phyloP scores from a whole-genome alignment of 2,329 filamentous ascomycete species.

The Paraphoma sp. region DNA sequence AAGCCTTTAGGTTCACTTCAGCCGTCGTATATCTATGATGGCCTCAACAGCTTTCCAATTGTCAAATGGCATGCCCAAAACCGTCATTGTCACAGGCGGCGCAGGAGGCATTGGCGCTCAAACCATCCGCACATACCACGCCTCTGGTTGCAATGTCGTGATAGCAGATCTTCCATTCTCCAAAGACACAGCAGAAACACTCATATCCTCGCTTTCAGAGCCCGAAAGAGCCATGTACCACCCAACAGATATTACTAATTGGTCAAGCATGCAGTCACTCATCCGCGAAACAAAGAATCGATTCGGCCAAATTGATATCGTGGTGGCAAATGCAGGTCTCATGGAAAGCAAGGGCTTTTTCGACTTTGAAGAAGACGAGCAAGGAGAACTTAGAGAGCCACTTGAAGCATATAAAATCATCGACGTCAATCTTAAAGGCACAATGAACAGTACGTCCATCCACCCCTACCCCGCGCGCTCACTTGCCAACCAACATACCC shows the following conservation, averaged over 20 bases:
- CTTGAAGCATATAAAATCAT: slow-evolving; percentile 31
- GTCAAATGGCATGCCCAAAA: slow-evolving; percentile 37
- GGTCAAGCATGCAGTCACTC: slow-evolving; percentile 44
- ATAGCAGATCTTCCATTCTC: slow-evolving; percentile 45
- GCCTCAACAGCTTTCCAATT: slow-evolving; percentile 11
- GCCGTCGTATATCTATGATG: not conserved
- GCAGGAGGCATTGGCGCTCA: slow-evolving; percentile 52
- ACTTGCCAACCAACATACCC: not conserved
- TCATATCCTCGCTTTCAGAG: slow-evolving; percentile 38
- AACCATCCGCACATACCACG: slow-evolving; percentile 47
- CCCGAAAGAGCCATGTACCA: slow-evolving; percentile 43
- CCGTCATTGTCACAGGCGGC: slow-evolving; percentile 51
- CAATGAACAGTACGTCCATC: slow-evolving; percentile 50
- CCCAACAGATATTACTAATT: slow-evolving; percentile 46
- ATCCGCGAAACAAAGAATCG: slow-evolving; percentile 40
- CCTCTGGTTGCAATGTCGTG: slow-evolving; percentile 48
- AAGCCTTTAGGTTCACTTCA: too few relatives aligned
- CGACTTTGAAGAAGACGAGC: slow-evolving; percentile 40
- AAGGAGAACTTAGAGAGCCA: slow-evolving; percentile 36
- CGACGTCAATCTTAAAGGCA: slow-evolving; percentile 55
- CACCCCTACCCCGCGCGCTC: too few relatives aligned
- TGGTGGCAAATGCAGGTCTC: slow-evolving; percentile 53
- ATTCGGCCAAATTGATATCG: slow-evolving; percentile 50
- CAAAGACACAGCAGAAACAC: slow-evolving; percentile 27
- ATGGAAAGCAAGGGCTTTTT: slow-evolving; percentile 46